Percentiles rank a stretch among this genome's conserved stretches.
These are phyloP conservation scores for Fusarium irregulare DNA, from an alignment of 2,329 filamentous ascomycete genomes.

Conservation along the genomic window DNA sequence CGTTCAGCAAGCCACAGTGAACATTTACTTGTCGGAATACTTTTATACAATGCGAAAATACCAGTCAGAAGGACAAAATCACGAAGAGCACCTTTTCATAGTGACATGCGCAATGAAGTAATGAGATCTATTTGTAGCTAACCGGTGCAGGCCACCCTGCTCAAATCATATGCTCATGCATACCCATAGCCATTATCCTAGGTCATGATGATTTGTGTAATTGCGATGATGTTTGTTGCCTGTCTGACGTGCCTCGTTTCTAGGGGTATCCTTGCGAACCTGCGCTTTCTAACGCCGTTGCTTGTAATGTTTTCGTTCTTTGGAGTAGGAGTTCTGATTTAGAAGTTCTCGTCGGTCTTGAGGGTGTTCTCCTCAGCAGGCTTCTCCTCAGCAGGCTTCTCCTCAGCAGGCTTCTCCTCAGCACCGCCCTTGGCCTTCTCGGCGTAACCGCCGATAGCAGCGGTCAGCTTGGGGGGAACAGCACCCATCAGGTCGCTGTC, in stretches of 20 bases:
- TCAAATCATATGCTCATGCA: background rate
- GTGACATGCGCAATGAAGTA: background rate
- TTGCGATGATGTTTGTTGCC: slow-evolving; percentile 16
- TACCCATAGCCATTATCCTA: background rate
- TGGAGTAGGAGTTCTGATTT: background rate
- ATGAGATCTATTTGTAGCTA: slow-evolving; percentile 24
- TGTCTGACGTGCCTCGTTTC: slow-evolving; percentile 13
- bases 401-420: slow-evolving; percentile 25
- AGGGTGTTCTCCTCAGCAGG: slow-evolving; percentile 24
- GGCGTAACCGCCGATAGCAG: slow-evolving; percentile 41
- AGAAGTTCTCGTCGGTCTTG: slow-evolving; percentile 40
- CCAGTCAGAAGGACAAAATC: background rate
- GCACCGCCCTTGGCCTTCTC: slow-evolving; percentile 44
- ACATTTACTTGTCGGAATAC: slow-evolving; percentile 31
- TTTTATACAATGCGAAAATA: background rate
- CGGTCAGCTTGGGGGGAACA: slow-evolving; percentile 50
- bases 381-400: slow-evolving; percentile 24
- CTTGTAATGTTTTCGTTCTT: slow-evolving; percentile 1
- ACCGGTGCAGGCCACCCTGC: background rate
- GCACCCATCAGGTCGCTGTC: slow-evolving; percentile 58
- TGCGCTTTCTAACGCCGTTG: slow-evolving; percentile 17
- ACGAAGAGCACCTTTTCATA: background rate
- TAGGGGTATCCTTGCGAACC: slow-evolving; percentile 39
- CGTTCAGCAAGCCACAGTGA: slow-evolving; percentile 34
- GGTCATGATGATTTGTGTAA: background rate